Evolutionary conservation across 1,139 yeast species (phyloP), one percentile per base, ranked within the genome.

Genomic region (Taiozyma sp.): DNA sequence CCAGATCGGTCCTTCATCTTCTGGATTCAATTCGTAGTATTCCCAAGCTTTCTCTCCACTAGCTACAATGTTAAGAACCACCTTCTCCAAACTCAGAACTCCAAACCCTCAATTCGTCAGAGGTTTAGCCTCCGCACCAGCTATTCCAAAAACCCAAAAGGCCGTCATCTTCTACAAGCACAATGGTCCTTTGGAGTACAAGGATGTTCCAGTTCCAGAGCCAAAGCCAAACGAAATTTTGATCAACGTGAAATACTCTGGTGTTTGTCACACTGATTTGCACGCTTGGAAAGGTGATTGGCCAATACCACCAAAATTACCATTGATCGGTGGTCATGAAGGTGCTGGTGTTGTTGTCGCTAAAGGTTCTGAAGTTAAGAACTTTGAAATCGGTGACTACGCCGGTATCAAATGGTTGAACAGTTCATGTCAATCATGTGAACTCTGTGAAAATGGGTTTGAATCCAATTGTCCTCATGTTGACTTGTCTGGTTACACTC

Each of bases 341-440:
- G 93, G 93, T 72, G 91, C 92, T 40, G 95, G 95, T 70, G 80
- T 81, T 40, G 93, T 87, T 57, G 92, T 85, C 54, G 90, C 78
- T 59, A 80, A 74, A 65, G 95, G 93, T 65, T 73, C 73, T 44
- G 76, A 80, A 59, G 95, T 86, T 59, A 76, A 72, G 62, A 83
- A 84, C 66, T 84, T 87, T 74, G 78, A 84, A 65, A 68, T 84
- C 63, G 95, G 95, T 64, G 93, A 87, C 68, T 74, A 68, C 49
- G 95, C 93, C 53, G 95, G 93, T 67, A 74, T 86, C 66, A 86
- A 87, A 70, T 78, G 81, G 81, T 72, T 85, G 69, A 84, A 85
- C 70, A 83, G 86, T 58, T 83, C 91, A 48, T 87, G 95, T 73
- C 71, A 81, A 73, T 64, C 78, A 51, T 87, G 95, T 73, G 92